Percentiles rank a stretch among this genome's conserved stretches.
These are phyloP conservation scores for Pyrenophora graminea DNA, from an alignment of 2,329 filamentous ascomycete species.

Conservation along the genomic window DNA sequence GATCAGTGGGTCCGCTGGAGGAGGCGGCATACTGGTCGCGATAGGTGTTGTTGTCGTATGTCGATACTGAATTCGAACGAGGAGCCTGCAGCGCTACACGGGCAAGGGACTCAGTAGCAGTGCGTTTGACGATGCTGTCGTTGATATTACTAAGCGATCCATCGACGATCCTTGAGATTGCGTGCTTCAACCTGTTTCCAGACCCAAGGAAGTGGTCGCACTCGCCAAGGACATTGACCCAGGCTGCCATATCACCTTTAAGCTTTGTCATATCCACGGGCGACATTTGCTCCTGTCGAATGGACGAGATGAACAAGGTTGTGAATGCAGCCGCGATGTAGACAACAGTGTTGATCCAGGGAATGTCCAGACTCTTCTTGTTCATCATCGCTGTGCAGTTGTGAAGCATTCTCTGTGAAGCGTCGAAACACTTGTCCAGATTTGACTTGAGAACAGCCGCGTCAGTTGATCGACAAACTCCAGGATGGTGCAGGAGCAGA, in stretches of 20 bases:
- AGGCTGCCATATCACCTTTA: slow-evolving; percentile 69
- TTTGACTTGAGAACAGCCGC: slow-evolving; percentile 64
- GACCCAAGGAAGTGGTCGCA: slow-evolving; percentile 65
- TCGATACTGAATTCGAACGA: slow-evolving; percentile 17
- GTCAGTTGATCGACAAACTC: slow-evolving; percentile 55
- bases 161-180: slow-evolving; percentile 56
- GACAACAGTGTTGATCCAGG: slow-evolving; percentile 75
- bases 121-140: slow-evolving; percentile 50
- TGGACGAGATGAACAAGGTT: slow-evolving; percentile 69
- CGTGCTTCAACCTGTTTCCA: slow-evolving; percentile 53
- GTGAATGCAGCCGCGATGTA: slow-evolving; percentile 76
- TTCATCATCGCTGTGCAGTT: slow-evolving; percentile 63
- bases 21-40: slow-evolving; percentile 30
- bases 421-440: slow-evolving; percentile 64
- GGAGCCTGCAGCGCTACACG: slow-evolving; percentile 42
- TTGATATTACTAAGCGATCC: slow-evolving; percentile 54
- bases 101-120: slow-evolving; percentile 51
- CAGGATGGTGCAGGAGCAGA: slow-evolving; percentile 59
- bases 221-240: slow-evolving; percentile 70
- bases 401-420: slow-evolving; percentile 66
- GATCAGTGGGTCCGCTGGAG: slow-evolving; percentile 23
- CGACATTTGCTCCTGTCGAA: slow-evolving; percentile 65
- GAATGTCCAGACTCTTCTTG: slow-evolving; percentile 73
- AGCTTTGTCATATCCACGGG: slow-evolving; percentile 63
- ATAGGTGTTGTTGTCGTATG: slow-evolving; percentile 33